Evolutionary conservation across 2,329 filamentous ascomycete genomes (phyloP), one percentile per base, ranked within the genome.

Genomic region (Beauveria varroae): DNA sequence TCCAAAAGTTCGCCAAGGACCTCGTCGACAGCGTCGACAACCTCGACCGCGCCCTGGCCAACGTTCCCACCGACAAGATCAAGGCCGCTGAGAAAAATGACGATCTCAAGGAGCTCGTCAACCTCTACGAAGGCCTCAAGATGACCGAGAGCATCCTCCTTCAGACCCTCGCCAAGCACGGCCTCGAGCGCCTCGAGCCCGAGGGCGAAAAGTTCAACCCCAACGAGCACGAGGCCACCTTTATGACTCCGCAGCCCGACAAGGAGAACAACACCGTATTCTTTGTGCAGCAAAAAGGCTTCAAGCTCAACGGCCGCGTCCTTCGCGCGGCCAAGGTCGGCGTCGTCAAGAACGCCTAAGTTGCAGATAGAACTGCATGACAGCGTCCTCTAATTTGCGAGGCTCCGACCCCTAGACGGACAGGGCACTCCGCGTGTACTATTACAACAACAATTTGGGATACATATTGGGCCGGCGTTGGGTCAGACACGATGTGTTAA

Each of bases 1-100:
- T 99, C 71, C 91, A 96, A 74, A 91, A 88, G 68, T 98, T 99
- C 78, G 91, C 93, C 71, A 89, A 91, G 76, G 95, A 99, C 77
- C 87, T 99, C 51, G 86, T 98, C 68, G 95, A 99, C 74, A 91
- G 86, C 71, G 87, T 99, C 71, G 95, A 99, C 79, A 99, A 98
- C 82, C 87, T 99, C 65, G 95, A 99, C 78, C 93, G 93, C 67
- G 95, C 95, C 49, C 85, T 99, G 49, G 76, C 80, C 65, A 91
- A 87, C 70, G 93, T 96, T 14, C 86, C 91, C 22, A 73, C 83
- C 63, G 87, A 91, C 46, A 91, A 90, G 77, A 81, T 96, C 65
- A 79, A 79, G 24, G 73, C 78, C 22, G 68, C 74, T 52, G 76
- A 79, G 65, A 76, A 79, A 68, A 73, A 75, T 28, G 81, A 82